phyloP scores from a whole-genome alignment of 306 rosid genomes.

The Gastrolobium bilobum region DNA sequence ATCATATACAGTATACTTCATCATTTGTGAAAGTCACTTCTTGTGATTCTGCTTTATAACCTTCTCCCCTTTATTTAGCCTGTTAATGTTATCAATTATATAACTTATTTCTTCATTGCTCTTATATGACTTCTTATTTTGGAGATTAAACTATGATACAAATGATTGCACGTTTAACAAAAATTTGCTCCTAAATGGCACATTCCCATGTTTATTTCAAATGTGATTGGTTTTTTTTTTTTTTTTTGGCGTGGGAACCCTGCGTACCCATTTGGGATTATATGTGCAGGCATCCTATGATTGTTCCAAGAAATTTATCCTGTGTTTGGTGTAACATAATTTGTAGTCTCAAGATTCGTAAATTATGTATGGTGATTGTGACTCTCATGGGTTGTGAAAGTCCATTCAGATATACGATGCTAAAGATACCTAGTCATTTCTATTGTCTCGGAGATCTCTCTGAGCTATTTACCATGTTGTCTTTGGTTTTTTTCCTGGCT shows the following conservation, averaged over 20 bases:
- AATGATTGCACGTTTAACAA: background rate
- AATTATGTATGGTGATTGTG: background rate
- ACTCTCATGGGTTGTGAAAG: background rate
- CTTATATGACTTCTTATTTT: constrained; percentile 5
- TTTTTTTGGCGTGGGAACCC: background rate
- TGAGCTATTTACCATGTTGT: constrained; percentile 10
- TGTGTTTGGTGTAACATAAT: background rate
- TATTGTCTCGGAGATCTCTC: background rate
- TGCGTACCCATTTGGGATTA: constrained; percentile 34
- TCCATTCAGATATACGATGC: constrained; percentile 16
- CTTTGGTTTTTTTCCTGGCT: background rate
- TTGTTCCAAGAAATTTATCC: background rate
- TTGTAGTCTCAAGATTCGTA: constrained; percentile 19
- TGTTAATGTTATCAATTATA: constrained; percentile 13
- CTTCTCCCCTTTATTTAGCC: background rate
- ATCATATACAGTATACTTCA: constrained; percentile 2
- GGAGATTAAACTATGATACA: constrained; percentile 21
- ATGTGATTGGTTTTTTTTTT: background rate
- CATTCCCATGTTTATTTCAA: background rate
- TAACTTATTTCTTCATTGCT: constrained; percentile 8
- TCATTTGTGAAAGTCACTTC: constrained; percentile 5
- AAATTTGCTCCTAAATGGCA: constrained; percentile 3
- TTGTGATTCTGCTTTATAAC: background rate
- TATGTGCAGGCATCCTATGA: background rate
- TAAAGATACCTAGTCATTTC: constrained; percentile 15